Conservation (phyloP, 2,329 filamentous ascomycete genomes). For the Talaromyces amestolkiae region DNA sequence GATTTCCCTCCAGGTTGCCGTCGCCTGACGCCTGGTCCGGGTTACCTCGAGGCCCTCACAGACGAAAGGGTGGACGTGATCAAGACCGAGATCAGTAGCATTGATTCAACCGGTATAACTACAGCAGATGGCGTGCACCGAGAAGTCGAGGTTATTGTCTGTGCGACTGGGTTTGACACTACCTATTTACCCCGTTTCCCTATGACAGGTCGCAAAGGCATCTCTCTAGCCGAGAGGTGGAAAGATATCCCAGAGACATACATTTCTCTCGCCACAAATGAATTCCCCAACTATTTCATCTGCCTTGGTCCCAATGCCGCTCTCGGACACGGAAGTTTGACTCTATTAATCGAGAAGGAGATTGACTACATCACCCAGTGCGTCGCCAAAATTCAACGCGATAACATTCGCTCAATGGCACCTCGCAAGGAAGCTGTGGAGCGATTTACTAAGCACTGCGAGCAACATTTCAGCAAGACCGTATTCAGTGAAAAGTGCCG, state of each 20-base stretch:
- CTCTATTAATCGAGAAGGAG: conserved; percentile 11
- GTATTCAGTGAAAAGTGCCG: conserved; percentile 17
- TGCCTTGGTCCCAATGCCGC: conserved; percentile 36
- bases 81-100: conserved; percentile 51
- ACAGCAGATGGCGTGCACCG: conserved; percentile 24
- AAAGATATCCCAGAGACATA: conserved; percentile 43
- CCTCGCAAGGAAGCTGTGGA: conserved; percentile 16
- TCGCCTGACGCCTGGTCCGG: conserved; percentile 46
- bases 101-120: conserved; percentile 33
- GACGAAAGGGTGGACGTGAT: conserved; percentile 62
- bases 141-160: conserved; percentile 29
- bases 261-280: conserved; percentile 45
- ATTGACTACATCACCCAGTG: conserved; percentile 19
- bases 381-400: conserved; percentile 16
- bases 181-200: conserved; percentile 46
- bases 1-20: conserved; percentile 43
- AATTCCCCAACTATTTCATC: conserved; percentile 49
- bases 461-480: conserved; percentile 13
- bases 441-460: conserved; percentile 15
- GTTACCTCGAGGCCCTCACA: conserved; percentile 59
- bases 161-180: conserved; percentile 43
- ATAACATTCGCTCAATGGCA: conserved; percentile 25
- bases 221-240: conserved; percentile 48
- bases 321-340: conserved; percentile 38
- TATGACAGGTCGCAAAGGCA: conserved; percentile 37